Conservation (phyloP, 2,329 filamentous ascomycete genomes). For the Xylogone sp. region DNA sequence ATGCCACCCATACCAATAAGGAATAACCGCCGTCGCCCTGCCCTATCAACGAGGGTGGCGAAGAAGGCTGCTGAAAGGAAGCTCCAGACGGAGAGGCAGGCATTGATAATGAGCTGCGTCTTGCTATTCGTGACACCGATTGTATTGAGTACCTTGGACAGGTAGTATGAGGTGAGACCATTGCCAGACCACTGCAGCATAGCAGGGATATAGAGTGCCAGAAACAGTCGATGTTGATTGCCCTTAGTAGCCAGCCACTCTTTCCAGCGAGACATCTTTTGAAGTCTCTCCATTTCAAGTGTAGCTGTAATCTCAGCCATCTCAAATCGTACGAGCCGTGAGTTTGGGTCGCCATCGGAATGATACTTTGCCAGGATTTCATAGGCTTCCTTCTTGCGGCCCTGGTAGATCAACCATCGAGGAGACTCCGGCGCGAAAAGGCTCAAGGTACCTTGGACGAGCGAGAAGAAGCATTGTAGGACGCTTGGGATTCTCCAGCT, state of each 20-base stretch:
- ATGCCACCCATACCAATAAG: constrained; percentile 34
- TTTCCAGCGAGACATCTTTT: constrained; percentile 26
- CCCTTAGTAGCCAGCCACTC: constrained; percentile 4
- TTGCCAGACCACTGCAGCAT: constrained; percentile 10
- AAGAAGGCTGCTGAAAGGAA: constrained; percentile 40
- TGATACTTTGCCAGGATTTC: constrained; percentile 53
- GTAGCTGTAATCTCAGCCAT: constrained; percentile 31
- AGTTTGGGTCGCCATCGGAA: constrained; percentile 49
- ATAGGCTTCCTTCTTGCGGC: constrained; percentile 50
- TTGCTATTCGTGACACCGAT: constrained; percentile 15
- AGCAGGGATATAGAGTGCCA: constrained; percentile 3
- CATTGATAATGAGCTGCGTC: constrained; percentile 25
- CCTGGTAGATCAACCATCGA: constrained; percentile 44
- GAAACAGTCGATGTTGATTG: constrained; percentile 7
- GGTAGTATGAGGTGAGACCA: constrained; percentile 31
- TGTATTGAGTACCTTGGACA: constrained; percentile 24
- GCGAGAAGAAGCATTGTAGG: constrained; percentile 26
- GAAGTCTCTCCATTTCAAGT: constrained; percentile 34
- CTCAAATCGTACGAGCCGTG: constrained; percentile 29
- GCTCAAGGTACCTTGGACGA: constrained; percentile 4
- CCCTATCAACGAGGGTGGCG: constrained; percentile 18
- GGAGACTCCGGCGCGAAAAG: constrained; percentile 22
- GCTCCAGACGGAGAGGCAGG: constrained; percentile 18
- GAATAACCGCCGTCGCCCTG: constrained; percentile 45
- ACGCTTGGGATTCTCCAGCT: constrained; percentile 42